Evolutionary conservation across 306 rosid species (phyloP).

Genomic region (Neltuma alba): DNA sequence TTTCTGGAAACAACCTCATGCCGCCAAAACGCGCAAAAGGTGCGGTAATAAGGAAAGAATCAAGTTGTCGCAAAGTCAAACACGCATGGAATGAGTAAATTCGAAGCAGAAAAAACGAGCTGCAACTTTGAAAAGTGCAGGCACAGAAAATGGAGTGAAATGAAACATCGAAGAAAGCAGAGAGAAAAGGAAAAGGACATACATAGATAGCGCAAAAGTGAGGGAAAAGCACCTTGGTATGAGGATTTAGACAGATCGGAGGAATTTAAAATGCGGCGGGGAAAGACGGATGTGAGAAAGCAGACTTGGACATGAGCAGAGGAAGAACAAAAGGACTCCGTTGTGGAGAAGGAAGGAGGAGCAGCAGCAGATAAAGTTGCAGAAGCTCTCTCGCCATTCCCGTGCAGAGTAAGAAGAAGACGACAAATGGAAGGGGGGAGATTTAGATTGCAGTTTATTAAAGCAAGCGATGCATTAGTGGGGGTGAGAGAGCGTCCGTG

Average conservation of each 20-base stretch:
- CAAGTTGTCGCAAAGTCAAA: slow-evolving; percentile 11
- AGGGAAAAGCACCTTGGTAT: slow-evolving; percentile 43
- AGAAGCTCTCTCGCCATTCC: slow-evolving; percentile 13
- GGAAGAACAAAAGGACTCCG: background rate
- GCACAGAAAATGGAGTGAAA: slow-evolving; percentile 23
- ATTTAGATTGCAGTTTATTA: background rate
- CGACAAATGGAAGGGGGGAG: background rate
- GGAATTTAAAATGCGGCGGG: background rate
- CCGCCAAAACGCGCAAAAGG: slow-evolving; percentile 4
- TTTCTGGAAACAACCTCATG: slow-evolving; percentile 33
- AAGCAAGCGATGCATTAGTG: slow-evolving; percentile 6
- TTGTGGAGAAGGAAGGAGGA: background rate
- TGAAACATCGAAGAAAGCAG: background rate
- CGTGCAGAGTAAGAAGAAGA: background rate
- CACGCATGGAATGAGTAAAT: background rate
- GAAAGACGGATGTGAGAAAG: background rate
- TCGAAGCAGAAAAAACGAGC: slow-evolving; percentile 7
- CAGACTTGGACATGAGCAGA: background rate
- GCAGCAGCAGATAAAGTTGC: background rate
- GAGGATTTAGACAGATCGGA: background rate
- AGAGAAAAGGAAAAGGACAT: background rate
- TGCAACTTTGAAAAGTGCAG: background rate
- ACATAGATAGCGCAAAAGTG: background rate
- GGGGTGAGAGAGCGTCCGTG: background rate
- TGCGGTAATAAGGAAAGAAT: background rate